Conservation (phyloP, 2,329 filamentous ascomycete genomes). For the Colletotrichum ledebouriae region DNA sequence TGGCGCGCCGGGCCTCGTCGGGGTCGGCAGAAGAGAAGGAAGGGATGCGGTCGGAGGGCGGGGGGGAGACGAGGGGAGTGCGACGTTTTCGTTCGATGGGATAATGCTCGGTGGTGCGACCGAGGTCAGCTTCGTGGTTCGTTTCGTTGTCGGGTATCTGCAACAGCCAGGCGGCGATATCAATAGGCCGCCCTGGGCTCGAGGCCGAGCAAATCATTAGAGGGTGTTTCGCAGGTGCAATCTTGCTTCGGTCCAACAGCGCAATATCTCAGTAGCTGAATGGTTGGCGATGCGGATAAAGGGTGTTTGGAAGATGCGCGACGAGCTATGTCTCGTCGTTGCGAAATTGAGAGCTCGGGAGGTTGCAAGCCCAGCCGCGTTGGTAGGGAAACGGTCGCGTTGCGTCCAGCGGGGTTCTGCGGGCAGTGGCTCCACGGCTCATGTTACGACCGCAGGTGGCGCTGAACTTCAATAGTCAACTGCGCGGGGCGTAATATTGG, state of each 20-base stretch:
- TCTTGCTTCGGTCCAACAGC: background rate
- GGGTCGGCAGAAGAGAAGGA: background rate
- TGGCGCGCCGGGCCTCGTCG: background rate
- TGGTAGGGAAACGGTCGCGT: no score
- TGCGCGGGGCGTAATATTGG: no score
- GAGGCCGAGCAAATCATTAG: constrained; percentile 4
- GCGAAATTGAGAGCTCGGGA: no score
- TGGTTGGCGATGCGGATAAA: background rate
- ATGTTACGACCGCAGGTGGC: no score
- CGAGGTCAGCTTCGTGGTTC: background rate
- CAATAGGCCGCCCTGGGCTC: background rate
- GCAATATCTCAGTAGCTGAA: background rate
- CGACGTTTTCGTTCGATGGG: background rate
- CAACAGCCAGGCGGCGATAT: constrained; percentile 11
- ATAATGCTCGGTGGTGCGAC: background rate
- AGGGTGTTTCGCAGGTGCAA: background rate
- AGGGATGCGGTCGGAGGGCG: background rate
- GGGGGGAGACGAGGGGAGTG: background rate
- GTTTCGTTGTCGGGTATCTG: constrained; percentile 10
- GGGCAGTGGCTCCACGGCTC: no score
- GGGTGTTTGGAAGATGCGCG: background rate
- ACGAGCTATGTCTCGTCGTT: no score
- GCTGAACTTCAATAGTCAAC: no score
- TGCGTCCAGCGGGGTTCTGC: no score
- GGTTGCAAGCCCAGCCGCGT: no score